Conservation (phyloP, 306 rosid species). For the Prunus padus region DNA sequence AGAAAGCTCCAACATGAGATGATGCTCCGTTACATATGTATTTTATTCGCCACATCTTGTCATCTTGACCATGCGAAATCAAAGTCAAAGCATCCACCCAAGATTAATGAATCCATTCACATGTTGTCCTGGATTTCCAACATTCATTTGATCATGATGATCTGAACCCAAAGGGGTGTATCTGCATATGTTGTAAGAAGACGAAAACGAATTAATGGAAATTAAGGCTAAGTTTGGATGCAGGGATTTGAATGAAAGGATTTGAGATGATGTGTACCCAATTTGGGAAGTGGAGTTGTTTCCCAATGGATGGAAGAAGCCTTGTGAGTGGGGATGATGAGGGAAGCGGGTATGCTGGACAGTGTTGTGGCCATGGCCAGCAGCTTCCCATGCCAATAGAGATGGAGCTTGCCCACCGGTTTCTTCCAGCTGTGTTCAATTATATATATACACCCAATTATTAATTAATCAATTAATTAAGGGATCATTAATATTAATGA, state of each 20-base stretch:
- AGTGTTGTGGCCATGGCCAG: constrained; percentile 22
- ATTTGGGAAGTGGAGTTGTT: constrained; percentile 54
- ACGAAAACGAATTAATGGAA: too few species aligned
- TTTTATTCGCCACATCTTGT: neutral
- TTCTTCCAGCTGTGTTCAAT: constrained; percentile 55
- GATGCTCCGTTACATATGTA: neutral
- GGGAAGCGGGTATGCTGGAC: constrained; percentile 32
- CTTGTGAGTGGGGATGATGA: constrained; percentile 49
- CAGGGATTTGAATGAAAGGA: too few species aligned
- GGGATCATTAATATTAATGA: too few species aligned
- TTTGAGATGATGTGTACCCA: constrained; percentile 41
- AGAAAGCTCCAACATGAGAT: neutral
- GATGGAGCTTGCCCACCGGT: constrained; percentile 28
- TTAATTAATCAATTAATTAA: too few species aligned
- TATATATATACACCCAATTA: neutral
- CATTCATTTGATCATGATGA: constrained; percentile 29
- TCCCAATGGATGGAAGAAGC: constrained; percentile 49
- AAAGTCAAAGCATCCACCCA: constrained; percentile 63
- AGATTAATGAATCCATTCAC: constrained; percentile 51
- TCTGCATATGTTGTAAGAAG: constrained; percentile 31
- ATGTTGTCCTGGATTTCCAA: constrained; percentile 45
- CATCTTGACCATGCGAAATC: neutral
- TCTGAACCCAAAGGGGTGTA: constrained; percentile 35
- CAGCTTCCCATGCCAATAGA: constrained; percentile 49
- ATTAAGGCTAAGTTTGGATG: too few species aligned